Evolutionary conservation across 2,329 filamentous ascomycete species (phyloP), one percentile per base, ranked within the genome.

Genomic region (Alternaria triticimaculans): DNA sequence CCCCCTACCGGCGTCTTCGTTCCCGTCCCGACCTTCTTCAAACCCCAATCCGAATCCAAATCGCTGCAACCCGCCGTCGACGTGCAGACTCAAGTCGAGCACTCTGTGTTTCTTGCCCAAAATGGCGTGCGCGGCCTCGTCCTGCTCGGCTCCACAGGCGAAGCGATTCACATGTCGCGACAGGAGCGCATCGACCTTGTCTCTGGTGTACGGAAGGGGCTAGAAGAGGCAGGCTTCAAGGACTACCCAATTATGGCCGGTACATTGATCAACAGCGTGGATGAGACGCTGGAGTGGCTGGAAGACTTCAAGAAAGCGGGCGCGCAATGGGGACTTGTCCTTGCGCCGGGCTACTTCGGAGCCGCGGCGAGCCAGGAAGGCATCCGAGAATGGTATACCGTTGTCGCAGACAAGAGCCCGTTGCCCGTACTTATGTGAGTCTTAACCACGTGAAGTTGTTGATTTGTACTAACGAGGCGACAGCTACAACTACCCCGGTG

Each of bases 281-380:
- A 88, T 43, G 89, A 89, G 76, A 88, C 87, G 2, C 76, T 90
- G 6, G 84, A 86, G 68, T 83, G 87, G 80, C 82, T 90, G 50
- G 77, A 82, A 46, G 86, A 86, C 58, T 86, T 86, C 51, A 82
- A 84, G 67, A 83, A 85, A 45, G 86, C 87, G 4, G 87, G 88
- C 37, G 85, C 87, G 15, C 84, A 87, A 66, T 90, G 86, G 82
- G 89, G 88, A 21, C 80, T 91, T 62, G 87, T 88, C 37, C 83
- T 91, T 49, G 87, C 87, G 45, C 89, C 88, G 0, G 88, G 88
- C 1, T 91, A 91, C 76, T 91, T 91, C 76, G 88, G 87, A 3
- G 80, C 83, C 0, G 85, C 84, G 3, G 87, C 84, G 25, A 86
- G 80, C 48, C 88, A 90, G 76, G 84, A 87, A 54, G 87, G 87